Conservation (phyloP, 2,329 filamentous ascomycete genomes). For the Anthostomella pinea region DNA sequence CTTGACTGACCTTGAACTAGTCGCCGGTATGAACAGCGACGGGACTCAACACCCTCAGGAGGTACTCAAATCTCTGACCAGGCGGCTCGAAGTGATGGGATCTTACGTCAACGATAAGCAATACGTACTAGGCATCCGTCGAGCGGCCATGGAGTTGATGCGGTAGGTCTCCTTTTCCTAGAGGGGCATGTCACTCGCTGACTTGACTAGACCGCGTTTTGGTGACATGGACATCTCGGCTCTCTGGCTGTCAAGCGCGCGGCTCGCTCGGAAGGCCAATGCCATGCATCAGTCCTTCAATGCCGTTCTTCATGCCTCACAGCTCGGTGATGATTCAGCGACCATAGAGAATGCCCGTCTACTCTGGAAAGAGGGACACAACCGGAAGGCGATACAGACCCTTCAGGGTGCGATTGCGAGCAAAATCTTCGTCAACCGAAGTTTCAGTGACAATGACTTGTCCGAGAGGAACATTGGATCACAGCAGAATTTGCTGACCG, state of each 20-base stretch:
- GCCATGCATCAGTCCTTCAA: conserved; percentile 88
- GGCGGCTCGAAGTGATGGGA: conserved; percentile 83
- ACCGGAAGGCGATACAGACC: conserved; percentile 90
- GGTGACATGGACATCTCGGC: conserved; percentile 72
- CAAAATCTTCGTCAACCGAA: conserved; percentile 65
- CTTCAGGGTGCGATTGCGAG: conserved; percentile 81
- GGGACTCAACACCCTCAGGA: conserved; percentile 39
- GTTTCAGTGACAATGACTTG: conserved; percentile 35
- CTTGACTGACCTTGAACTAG: conserved; percentile 80
- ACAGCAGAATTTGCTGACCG: conserved; percentile 61
- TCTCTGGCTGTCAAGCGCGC: conserved; percentile 81
- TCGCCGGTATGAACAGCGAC: conserved; percentile 51
- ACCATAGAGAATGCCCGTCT: conserved; percentile 93
- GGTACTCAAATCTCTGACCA: conserved; percentile 58
- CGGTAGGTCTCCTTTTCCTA: conserved; percentile 46
- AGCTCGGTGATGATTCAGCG: conserved; percentile 79
- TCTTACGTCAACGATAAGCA: conserved; percentile 92
- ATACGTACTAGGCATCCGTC: conserved; percentile 80
- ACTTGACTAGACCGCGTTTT: conserved; percentile 51
- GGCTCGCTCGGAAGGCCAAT: conserved; percentile 81
- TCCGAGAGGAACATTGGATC: conserved; percentile 40
- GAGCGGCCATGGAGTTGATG: conserved; percentile 82
- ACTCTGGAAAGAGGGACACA: conserved; percentile 89
- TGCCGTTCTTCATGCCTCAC: conserved; percentile 83
- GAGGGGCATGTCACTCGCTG: conserved; percentile 28